Base-by-base conservation (phyloP, 371 early-diverging fungal species). In the Capniomyces stellatus region DNA sequence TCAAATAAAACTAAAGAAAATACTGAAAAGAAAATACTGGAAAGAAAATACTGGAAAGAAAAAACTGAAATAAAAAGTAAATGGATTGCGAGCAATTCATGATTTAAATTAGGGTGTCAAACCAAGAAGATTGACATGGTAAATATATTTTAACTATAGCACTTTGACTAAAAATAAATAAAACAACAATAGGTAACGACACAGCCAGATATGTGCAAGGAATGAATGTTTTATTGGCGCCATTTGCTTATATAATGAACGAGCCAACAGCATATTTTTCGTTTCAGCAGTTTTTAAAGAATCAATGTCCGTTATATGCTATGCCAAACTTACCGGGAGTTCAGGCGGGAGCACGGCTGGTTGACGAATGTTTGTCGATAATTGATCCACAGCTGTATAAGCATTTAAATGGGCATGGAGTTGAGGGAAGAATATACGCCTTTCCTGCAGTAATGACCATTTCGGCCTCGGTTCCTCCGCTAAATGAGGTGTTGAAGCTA, bases 151-250 rank as follows among this genome's bases (percentile, higher is more conserved):
- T n/a, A n/a, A n/a, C n/a, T n/a, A n/a, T n/a, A n/a, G n/a, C n/a
- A n/a, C n/a, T n/a, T n/a, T n/a, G n/a, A n/a, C n/a, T n/a, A n/a
- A n/a, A n/a, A n/a, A n/a, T n/a, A n/a, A n/a, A n/a, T n/a, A n/a
- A n/a, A n/a, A n/a, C n/a, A n/a, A n/a, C n/a, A n/a, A n/a, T n/a
- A n/a, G n/a, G n/a, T n/a, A n/a, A n/a, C n/a, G n/a, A n/a, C n/a
- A n/a, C 67, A 74, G 25, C 46, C 56, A 41, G 62, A 70, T 95
- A 95, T 67, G 91, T 93, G 19, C 92, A 91, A 64, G 92, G 93
- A 42, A 91, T 92, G 90, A 95, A 92, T 67, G 88, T 88, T 31
- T 64, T 93, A 46, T 77, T 78, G 24, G 92, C 89, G n/a, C 92
- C 92, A 4, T 90, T 95, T 60, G 67, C 92, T 23, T 91, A 79